Conservation (phyloP, 495 filamentous ascomycete species). For the Xylaria nigripes region DNA sequence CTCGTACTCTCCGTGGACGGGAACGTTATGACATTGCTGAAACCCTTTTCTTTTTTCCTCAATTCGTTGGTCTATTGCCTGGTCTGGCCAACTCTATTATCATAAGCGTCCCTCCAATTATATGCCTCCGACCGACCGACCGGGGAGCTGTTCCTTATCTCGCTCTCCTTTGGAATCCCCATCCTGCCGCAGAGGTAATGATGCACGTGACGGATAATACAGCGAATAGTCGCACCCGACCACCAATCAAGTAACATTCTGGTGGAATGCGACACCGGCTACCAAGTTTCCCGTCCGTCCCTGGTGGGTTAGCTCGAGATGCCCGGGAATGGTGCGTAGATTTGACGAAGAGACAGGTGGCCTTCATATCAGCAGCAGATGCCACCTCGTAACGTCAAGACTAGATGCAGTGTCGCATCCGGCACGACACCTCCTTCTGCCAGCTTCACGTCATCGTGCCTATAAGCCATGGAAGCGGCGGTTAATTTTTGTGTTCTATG, state of each 20-base stretch:
- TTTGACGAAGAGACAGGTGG: not conserved
- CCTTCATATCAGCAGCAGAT: slow-evolving; percentile 12
- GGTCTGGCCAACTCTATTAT: not conserved
- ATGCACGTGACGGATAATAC: not conserved
- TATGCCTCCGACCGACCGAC: not conserved
- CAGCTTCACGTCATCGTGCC: slow-evolving; percentile 64
- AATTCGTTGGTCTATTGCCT: not conserved
- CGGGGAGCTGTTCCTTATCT: not conserved
- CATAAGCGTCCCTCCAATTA: not conserved
- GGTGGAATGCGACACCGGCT: not conserved
- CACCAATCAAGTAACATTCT: not conserved
- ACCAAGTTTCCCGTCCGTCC: not conserved
- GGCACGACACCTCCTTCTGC: slow-evolving; percentile 81
- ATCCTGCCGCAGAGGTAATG: not conserved
- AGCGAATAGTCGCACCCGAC: not conserved
- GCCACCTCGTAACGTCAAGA: slow-evolving; percentile 81
- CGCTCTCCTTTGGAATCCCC: too few relatives aligned
- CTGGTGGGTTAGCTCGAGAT: too few relatives aligned
- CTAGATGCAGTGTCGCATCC: slow-evolving; percentile 88
- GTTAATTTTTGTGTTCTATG: slow-evolving; percentile 5
- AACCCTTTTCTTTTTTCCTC: not conserved
- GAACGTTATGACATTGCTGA: too few relatives aligned
- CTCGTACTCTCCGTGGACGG: too few relatives aligned
- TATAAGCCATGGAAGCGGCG: slow-evolving; percentile 25
- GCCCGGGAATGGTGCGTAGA: not conserved